Conservation (phyloP, 2,329 filamentous ascomycete genomes). For the Emmonsiellopsis sp. region DNA sequence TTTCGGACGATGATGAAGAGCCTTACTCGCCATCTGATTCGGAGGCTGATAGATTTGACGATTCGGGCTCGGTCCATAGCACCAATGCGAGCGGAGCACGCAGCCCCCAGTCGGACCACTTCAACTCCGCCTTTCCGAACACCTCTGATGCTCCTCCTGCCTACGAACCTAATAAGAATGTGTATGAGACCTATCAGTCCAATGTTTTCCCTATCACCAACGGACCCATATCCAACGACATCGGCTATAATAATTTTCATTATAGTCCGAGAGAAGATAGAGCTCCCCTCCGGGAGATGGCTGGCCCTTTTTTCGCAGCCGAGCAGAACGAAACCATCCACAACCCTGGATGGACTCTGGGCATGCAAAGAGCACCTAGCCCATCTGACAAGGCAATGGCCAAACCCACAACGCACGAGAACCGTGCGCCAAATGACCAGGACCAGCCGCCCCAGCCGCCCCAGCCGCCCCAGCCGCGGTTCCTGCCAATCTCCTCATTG, state of each 20-base stretch:
- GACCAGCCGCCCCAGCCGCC: neutral
- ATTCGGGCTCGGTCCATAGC: neutral
- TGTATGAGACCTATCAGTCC: too few relatives aligned
- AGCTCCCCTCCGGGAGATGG: too few relatives aligned
- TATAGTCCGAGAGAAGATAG: too few relatives aligned
- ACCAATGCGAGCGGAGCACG: too few relatives aligned
- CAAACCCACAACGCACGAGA: slow-evolving; percentile 14
- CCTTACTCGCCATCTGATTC: neutral
- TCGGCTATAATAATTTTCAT: too few relatives aligned
- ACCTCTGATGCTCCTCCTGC: too few relatives aligned
- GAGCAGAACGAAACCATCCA: neutral
- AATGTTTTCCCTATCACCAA: too few relatives aligned
- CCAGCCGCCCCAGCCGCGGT: neutral
- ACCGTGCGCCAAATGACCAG: neutral
- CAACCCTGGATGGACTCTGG: neutral
- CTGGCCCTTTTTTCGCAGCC: too few relatives aligned
- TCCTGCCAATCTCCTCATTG: neutral
- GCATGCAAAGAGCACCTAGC: slow-evolving; percentile 20
- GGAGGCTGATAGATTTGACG: neutral
- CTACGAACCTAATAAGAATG: too few relatives aligned
- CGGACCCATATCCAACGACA: too few relatives aligned
- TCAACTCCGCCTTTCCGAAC: too few relatives aligned
- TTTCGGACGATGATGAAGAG: neutral
- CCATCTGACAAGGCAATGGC: slow-evolving; percentile 32
- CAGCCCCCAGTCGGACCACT: too few relatives aligned